A percentile compares a stretch with the other conserved stretches of the same genome.
phyloP scores from a whole-genome alignment of 495 filamentous ascomycete species.

The Xylaria castorea region DNA sequence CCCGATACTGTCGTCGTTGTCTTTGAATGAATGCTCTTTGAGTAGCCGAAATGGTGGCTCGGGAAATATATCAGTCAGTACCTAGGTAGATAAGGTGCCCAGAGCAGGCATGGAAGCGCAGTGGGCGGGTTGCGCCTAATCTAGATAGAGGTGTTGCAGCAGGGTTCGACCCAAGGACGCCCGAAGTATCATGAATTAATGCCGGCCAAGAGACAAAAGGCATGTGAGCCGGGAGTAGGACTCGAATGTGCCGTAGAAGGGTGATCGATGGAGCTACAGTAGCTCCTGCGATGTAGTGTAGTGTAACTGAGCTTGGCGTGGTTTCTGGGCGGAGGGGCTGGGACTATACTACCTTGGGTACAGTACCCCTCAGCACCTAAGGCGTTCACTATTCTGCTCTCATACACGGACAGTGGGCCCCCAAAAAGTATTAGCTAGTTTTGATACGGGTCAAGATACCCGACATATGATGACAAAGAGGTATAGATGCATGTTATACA shows the following conservation, averaged over 20 bases:
- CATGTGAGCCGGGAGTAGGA: slow-evolving; percentile 3
- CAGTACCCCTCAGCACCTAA: neutral
- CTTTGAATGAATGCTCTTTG: neutral
- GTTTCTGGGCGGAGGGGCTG: slow-evolving; percentile 18
- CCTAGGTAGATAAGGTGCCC: neutral
- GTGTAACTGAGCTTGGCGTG: neutral
- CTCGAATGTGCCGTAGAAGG: neutral
- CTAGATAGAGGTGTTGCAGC: neutral
- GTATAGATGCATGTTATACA: neutral
- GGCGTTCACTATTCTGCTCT: no score
- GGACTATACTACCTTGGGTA: neutral
- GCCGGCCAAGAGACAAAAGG: neutral
- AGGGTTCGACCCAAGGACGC: neutral
- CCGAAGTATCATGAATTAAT: slow-evolving; percentile 1
- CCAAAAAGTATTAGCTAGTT: neutral
- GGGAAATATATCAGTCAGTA: neutral
- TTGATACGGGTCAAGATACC: neutral
- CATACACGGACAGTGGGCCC: neutral
- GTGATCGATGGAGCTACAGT: neutral
- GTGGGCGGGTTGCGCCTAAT: slow-evolving; percentile 3
- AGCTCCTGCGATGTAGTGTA: neutral
- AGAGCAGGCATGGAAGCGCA: slow-evolving; percentile 1
- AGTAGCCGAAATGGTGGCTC: neutral
- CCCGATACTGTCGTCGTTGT: neutral
- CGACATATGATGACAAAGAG: no score